These are phyloP conservation scores for Salix arbutifolia DNA, from an alignment of 345 rosid genomes.

Conservation along the genomic window DNA sequence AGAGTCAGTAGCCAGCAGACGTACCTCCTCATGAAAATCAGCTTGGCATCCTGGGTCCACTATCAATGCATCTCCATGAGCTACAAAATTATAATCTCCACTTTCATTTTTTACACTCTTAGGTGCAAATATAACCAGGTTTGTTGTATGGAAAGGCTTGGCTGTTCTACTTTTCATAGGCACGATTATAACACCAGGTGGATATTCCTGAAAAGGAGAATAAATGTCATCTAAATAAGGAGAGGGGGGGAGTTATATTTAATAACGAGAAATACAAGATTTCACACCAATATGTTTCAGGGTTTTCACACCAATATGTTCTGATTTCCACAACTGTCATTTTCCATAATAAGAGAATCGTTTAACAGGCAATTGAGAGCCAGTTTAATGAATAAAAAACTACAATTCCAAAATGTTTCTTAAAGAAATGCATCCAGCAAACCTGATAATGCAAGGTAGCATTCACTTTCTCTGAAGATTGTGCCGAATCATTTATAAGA, in stretches of 20 bases:
- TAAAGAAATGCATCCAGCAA: conserved; percentile 6
- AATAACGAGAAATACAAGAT: too few relatives aligned
- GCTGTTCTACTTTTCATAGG: conserved; percentile 76
- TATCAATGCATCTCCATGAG: conserved; percentile 71
- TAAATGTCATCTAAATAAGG: not conserved
- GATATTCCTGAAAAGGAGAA: conserved; percentile 67
- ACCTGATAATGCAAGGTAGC: conserved; percentile 61
- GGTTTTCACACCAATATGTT: too few relatives aligned
- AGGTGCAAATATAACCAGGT: conserved; percentile 70
- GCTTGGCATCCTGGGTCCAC: conserved; percentile 78
- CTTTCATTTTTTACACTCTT: conserved; percentile 28
- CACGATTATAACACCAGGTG: conserved; percentile 68
- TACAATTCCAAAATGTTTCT: not conserved
- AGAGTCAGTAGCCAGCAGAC: not conserved
- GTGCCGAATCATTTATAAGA: conserved; percentile 41
- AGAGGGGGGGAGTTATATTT: too few relatives aligned
- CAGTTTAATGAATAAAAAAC: not conserved
- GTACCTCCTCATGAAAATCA: conserved; percentile 58
- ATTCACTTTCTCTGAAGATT: conserved; percentile 32
- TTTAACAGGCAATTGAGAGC: not conserved
- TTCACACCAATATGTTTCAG: too few relatives aligned
- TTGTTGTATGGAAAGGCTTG: conserved; percentile 75
- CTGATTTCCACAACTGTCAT: too few relatives aligned
- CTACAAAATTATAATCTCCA: conserved; percentile 35
- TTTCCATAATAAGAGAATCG: not conserved